These are phyloP conservation scores for Floccularia luteovirens DNA, from an alignment of 768 basidiomycete species.

Conservation along the genomic window DNA sequence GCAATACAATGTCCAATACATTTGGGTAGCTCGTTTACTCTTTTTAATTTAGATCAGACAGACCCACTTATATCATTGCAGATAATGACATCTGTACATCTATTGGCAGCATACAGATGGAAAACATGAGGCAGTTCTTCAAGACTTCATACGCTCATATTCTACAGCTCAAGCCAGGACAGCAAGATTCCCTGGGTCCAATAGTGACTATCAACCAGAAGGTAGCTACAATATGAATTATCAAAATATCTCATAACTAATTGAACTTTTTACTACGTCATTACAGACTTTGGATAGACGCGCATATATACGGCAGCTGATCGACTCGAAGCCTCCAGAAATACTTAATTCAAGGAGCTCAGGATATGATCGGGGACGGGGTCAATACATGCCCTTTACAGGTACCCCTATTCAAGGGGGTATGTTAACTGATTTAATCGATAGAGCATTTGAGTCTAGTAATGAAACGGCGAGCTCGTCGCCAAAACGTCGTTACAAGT, in stretches of 20 bases:
- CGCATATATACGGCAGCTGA: constrained; percentile 3
- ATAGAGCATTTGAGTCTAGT: too few species aligned
- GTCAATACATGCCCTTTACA: too few species aligned
- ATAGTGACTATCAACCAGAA: constrained; percentile 15
- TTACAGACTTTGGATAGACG: constrained; percentile 8
- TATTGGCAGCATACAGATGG: constrained; percentile 16
- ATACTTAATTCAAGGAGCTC: too few species aligned
- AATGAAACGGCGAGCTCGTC: too few species aligned
- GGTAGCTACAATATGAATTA: constrained; percentile 3
- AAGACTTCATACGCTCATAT: constrained; percentile 19
- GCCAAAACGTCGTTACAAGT: too few species aligned
- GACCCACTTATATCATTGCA: constrained; percentile 9
- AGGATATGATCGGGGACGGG: too few species aligned
- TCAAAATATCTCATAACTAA: not conserved
- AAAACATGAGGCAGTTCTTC: constrained; percentile 24
- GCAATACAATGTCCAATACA: constrained; percentile 35
- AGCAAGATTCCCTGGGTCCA: constrained; percentile 15
- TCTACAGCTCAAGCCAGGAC: constrained; percentile 9
- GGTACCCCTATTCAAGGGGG: too few species aligned
- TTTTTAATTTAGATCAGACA: not conserved
- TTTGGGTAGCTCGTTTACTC: constrained; percentile 20
- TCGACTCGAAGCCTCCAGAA: not conserved
- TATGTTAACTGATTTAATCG: too few species aligned
- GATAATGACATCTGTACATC: constrained; percentile 33
- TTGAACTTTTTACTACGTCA: not conserved